Percentiles rank a stretch among this genome's conserved stretches.
phyloP scores from a whole-genome alignment of 2,329 filamentous ascomycete genomes.

The Diaporthe aspalathi region DNA sequence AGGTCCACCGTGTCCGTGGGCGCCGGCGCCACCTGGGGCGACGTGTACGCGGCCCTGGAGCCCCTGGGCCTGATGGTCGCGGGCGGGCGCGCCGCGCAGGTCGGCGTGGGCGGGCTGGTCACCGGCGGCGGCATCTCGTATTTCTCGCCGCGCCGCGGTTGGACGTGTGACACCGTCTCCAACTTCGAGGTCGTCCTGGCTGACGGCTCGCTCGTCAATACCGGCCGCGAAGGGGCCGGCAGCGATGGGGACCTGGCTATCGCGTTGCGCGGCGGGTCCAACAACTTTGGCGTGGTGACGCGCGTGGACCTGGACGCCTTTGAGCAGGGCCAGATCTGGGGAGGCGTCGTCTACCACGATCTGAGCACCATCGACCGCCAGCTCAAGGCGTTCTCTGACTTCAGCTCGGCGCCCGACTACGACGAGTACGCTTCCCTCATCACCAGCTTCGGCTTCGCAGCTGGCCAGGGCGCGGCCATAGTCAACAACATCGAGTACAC shows the following conservation, averaged over 20 bases:
- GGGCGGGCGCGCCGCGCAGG: slow-evolving; percentile 45
- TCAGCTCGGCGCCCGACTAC: slow-evolving; percentile 4
- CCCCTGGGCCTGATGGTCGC: slow-evolving; percentile 42
- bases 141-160: slow-evolving; percentile 34
- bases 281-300: slow-evolving; percentile 49
- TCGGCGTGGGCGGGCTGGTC: slow-evolving; percentile 46
- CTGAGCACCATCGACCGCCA: slow-evolving; percentile 6
- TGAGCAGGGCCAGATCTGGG: slow-evolving; percentile 45
- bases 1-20: slow-evolving; percentile 48
- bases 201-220: slow-evolving; percentile 43
- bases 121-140: slow-evolving; percentile 49
- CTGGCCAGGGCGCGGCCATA: background rate
- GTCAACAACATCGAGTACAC: slow-evolving; percentile 30
- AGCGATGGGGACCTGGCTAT: slow-evolving; percentile 47
- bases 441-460: slow-evolving; percentile 7
- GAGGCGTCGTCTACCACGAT: slow-evolving; percentile 40
- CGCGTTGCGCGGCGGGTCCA: slow-evolving; percentile 43
- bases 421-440: slow-evolving; percentile 34
- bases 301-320: slow-evolving; percentile 40
- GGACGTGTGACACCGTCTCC: slow-evolving; percentile 16
- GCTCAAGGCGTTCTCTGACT: background rate
- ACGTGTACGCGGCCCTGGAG: slow-evolving; percentile 45
- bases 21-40: slow-evolving; percentile 46
- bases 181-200: slow-evolving; percentile 44
- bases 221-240: slow-evolving; percentile 41